Evolutionary conservation across 2,329 filamentous ascomycete species (phyloP).

Genomic region (Colletotrichum brevisporum): DNA sequence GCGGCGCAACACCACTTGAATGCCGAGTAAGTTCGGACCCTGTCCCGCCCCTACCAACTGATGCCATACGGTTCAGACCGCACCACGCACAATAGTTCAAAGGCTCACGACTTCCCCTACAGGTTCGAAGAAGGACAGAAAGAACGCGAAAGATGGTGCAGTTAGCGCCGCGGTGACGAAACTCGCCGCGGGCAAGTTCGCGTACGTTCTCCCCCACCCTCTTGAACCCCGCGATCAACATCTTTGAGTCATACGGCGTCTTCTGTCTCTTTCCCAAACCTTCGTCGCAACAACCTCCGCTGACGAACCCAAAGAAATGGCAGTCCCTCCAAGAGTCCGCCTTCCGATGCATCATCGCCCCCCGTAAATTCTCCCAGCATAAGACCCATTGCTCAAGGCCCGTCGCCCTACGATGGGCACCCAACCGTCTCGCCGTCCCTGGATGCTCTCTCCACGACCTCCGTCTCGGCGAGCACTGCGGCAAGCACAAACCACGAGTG

Average conservation of each 20-base stretch:
- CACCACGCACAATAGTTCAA: background rate
- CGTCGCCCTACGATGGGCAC: conserved; percentile 58
- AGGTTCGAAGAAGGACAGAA: conserved; percentile 67
- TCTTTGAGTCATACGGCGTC: conserved; percentile 47
- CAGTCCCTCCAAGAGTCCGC: conserved; percentile 50
- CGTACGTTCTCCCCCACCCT: conserved; percentile 55
- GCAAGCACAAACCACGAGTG: conserved; percentile 64
- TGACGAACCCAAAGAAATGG: conserved; percentile 47
- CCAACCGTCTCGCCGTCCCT: conserved; percentile 61
- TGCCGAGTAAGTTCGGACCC: conserved; percentile 41
- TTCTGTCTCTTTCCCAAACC: conserved; percentile 43
- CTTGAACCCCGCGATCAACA: conserved; percentile 34
- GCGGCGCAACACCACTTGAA: conserved; percentile 42
- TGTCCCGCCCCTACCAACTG: background rate
- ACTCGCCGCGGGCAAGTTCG: conserved; percentile 66
- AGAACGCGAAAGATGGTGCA: conserved; percentile 68
- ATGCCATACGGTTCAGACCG: background rate
- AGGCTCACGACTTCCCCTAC: conserved; percentile 18
- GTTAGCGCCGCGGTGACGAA: conserved; percentile 68
- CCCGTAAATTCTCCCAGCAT: conserved; percentile 64
- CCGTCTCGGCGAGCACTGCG: conserved; percentile 63
- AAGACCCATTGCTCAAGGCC: conserved; percentile 52
- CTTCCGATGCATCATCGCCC: conserved; percentile 50
- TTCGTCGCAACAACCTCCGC: conserved; percentile 32
- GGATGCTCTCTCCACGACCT: conserved; percentile 63